Conservation (phyloP, 306 rosid genomes). For the Quercus agrifolia region DNA sequence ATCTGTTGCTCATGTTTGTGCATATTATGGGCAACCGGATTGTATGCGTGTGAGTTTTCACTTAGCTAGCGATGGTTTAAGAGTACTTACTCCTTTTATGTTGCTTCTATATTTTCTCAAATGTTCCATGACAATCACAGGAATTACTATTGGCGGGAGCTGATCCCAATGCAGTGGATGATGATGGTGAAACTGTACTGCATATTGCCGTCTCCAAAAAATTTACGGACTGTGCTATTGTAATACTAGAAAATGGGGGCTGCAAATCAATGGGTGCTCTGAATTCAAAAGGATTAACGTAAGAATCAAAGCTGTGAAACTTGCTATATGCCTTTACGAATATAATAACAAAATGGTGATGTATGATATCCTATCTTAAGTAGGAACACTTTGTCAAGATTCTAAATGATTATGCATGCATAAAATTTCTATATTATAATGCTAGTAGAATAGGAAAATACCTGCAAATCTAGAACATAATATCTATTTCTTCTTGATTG, state of each 20-base stretch:
- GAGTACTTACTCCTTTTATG: constrained; percentile 11
- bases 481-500: neutral
- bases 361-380: neutral
- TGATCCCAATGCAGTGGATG: constrained; percentile 91
- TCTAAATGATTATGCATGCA: neutral
- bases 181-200: constrained; percentile 91
- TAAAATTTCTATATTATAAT: neutral
- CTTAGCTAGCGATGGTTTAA: constrained; percentile 7
- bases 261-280: constrained; percentile 77
- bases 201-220: constrained; percentile 91
- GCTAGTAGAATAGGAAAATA: neutral
- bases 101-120: constrained; percentile 14
- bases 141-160: constrained; percentile 91
- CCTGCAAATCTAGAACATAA: neutral
- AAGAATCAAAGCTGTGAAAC: constrained; percentile 26
- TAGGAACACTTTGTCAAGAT: neutral
- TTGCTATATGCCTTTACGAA: neutral
- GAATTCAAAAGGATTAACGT: constrained; percentile 82
- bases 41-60: constrained; percentile 85
- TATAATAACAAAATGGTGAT: neutral
- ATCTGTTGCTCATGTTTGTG: constrained; percentile 93
- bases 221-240: constrained; percentile 91
- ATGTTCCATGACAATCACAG: constrained; percentile 44
- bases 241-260: constrained; percentile 94
- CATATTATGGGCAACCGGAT: constrained; percentile 98